phyloP scores from a whole-genome alignment of 768 basidiomycete species.

The Suillus luteus region DNA sequence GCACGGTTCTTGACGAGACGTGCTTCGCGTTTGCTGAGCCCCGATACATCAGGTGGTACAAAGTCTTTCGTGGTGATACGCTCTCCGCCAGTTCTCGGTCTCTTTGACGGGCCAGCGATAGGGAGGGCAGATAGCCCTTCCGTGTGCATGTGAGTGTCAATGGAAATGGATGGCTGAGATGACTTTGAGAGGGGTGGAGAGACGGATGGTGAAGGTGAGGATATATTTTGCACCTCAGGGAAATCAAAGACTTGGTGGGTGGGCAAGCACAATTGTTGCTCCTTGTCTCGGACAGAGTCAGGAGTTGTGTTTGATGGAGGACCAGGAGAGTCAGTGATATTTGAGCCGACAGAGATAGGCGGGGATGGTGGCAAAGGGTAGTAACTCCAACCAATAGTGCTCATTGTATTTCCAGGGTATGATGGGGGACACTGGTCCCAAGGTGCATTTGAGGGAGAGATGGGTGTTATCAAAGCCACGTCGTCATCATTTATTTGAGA shows the following conservation, averaged over 20 bases:
- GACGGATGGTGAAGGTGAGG: conserved; percentile 38
- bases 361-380: conserved; percentile 53
- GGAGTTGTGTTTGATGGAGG: conserved; percentile 45
- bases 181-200: conserved; percentile 33
- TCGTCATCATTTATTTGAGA: conserved; percentile 61
- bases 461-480: conserved; percentile 58
- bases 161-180: conserved; percentile 37
- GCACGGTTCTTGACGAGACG: conserved; percentile 91
- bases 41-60: conserved; percentile 84
- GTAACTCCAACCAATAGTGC: conserved; percentile 49
- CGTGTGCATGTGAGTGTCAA: conserved; percentile 24
- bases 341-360: conserved; percentile 47
- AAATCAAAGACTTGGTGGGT: conserved; percentile 78
- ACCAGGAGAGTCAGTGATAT: conserved; percentile 46
- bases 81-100: conserved; percentile 48
- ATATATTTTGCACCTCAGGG: conserved; percentile 36
- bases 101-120: conserved; percentile 43
- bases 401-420: conserved; percentile 37
- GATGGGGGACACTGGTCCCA: conserved; percentile 48
- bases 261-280: conserved; percentile 59
- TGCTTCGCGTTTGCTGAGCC: conserved; percentile 88
- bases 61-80: conserved; percentile 76
- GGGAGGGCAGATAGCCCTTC: conserved; percentile 22
- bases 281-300: conserved; percentile 43
- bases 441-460: conserved; percentile 40